phyloP scores from a whole-genome alignment of 441 rosid species.

The Isatis lusitanica region DNA sequence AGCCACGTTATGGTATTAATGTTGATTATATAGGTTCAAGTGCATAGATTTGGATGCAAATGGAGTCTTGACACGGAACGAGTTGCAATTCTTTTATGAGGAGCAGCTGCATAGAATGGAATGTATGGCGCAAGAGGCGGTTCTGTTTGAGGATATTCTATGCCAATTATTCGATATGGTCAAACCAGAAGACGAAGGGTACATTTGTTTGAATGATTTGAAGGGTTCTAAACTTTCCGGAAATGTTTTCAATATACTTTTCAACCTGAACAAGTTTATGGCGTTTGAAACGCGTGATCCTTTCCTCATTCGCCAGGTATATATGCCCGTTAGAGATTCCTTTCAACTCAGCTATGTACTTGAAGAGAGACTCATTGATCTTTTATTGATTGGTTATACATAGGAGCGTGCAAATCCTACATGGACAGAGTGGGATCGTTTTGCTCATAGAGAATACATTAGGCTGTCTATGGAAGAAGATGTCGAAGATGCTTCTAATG shows the following conservation, averaged over 20 bases:
- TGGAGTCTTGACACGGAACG: conserved; percentile 82
- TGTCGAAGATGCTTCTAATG: conserved; percentile 94
- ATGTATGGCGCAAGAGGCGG: conserved; percentile 99
- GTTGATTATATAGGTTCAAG: conserved; percentile 65
- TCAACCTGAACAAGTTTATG: conserved; percentile 94
- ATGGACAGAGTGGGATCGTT: conserved; percentile 98
- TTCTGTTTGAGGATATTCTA: conserved; percentile 90
- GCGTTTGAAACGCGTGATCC: conserved; percentile 98
- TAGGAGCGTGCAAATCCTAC: conserved; percentile 98
- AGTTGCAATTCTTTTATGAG: conserved; percentile 96
- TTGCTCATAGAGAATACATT: conserved; percentile 96
- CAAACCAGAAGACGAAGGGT: conserved; percentile 79
- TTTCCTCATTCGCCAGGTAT: conserved; percentile 96
- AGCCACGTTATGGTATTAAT: neutral
- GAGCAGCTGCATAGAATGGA: conserved; percentile 99
- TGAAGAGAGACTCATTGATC: neutral
- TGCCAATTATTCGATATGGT: conserved; percentile 98
- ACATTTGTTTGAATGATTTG: conserved; percentile 65
- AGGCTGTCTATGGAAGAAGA: conserved; percentile 99
- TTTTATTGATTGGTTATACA: conserved; percentile 1
- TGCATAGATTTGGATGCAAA: conserved; percentile 97
- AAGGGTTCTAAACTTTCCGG: conserved; percentile 90
- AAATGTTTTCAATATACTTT: conserved; percentile 88
- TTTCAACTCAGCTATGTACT: neutral
- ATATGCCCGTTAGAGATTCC: neutral